Evolutionary conservation across 331 rosid genomes (phyloP).

Genomic region (Quercus phellos): DNA sequence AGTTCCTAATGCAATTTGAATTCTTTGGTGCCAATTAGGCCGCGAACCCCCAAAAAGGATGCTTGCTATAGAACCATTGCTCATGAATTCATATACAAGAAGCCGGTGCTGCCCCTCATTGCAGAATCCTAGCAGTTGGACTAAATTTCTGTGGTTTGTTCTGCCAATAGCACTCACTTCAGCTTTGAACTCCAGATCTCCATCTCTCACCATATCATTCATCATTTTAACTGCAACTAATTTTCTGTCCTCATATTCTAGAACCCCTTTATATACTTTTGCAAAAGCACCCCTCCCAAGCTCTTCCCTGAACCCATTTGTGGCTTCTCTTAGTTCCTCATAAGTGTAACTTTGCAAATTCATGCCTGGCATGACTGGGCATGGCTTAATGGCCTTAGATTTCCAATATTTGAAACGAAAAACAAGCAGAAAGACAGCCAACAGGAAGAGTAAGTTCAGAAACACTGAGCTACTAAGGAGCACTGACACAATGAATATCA

Average conservation of each 20-base stretch:
- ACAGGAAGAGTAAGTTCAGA: not conserved
- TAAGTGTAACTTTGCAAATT: not conserved
- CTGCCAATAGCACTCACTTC: conserved; percentile 19
- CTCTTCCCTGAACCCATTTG: not conserved
- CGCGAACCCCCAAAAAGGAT: not conserved
- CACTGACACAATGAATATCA: not conserved
- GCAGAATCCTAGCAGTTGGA: conserved; percentile 8
- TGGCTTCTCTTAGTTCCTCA: not conserved
- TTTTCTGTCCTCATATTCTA: not conserved
- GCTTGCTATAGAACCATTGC: not conserved
- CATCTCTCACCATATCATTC: not conserved
- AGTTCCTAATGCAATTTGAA: conserved; percentile 10
- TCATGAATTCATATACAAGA: conserved; percentile 26
- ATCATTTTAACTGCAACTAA: conserved; percentile 7
- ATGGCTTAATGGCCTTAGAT: not conserved
- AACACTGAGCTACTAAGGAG: not conserved
- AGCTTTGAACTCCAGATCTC: conserved; percentile 6
- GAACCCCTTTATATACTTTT: conserved; percentile 13
- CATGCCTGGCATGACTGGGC: not conserved
- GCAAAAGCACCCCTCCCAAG: not conserved
- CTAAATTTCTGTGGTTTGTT: conserved; percentile 24
- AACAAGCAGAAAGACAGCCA: not conserved
- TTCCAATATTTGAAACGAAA: not conserved
- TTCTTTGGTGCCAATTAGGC: not conserved
- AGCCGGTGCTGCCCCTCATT: conserved; percentile 5